Percentiles rank a stretch among this genome's conserved stretches.
Evolutionary conservation across 2,329 filamentous ascomycete genomes (phyloP).

Genomic region (Cladosporium sp.): DNA sequence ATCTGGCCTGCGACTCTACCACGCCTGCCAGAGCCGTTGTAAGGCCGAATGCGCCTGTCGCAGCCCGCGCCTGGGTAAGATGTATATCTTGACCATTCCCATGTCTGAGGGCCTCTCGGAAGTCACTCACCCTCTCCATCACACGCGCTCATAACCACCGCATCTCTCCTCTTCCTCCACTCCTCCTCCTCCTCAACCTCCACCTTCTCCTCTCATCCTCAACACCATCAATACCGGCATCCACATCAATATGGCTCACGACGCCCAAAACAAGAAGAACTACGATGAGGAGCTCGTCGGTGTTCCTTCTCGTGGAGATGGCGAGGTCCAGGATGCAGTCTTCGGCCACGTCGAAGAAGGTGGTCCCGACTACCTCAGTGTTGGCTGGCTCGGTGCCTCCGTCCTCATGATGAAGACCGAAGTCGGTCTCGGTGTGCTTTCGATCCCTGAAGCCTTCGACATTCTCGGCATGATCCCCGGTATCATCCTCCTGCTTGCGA

Average conservation of each 20-base stretch:
- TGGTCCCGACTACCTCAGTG: conserved; percentile 30
- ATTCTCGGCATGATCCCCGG: conserved; percentile 53
- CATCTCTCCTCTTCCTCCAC: background rate
- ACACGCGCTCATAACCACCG: background rate
- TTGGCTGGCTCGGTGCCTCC: conserved; percentile 48
- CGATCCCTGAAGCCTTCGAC: conserved; percentile 51
- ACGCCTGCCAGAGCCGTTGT: conserved; percentile 15
- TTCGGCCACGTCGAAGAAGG: conserved; percentile 27
- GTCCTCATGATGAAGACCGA: conserved; percentile 52
- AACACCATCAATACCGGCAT: background rate
- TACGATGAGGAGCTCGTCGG: conserved; percentile 20
- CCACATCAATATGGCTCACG: background rate
- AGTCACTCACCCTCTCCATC: background rate
- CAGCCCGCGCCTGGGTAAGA: conserved; percentile 4
- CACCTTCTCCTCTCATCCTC: background rate
- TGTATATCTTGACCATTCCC: conserved; percentile 19
- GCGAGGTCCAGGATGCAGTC: conserved; percentile 28
- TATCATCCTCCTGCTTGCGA: conserved; percentile 46
- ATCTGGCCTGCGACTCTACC: conserved; percentile 6
- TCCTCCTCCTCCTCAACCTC: background rate
- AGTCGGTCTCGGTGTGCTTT: conserved; percentile 53
- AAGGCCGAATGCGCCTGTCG: conserved; percentile 15
- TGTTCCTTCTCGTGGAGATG: conserved; percentile 23
- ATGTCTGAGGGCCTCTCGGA: background rate
- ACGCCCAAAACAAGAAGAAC: conserved; percentile 16